Evolutionary conservation across 2,329 filamentous ascomycete species (phyloP), one percentile per base, ranked within the genome.

Genomic region (Aspergillus udagawae): DNA sequence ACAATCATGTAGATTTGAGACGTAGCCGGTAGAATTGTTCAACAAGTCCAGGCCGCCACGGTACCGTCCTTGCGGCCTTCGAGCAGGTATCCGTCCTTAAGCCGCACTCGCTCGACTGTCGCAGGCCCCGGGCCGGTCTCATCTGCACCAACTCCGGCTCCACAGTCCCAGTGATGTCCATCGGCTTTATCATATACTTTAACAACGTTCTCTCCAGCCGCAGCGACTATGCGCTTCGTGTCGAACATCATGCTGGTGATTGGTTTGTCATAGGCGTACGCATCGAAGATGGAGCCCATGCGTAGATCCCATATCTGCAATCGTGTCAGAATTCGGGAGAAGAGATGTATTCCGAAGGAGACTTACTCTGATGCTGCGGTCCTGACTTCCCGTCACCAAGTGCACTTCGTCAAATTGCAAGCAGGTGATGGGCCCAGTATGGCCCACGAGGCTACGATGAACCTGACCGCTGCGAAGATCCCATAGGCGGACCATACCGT

Each of bases 181-280:
- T 99, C 94, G 3, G 91, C 88, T 82, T 97, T 97, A 78, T 99
- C 94, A 77, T 97, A 99, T 58, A 99, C 89, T 78, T 99, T 99
- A 66, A 94, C 92, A 25, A 97, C 91, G 68, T 92, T 87, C 74
- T 97, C 94, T 45, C 92, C 90, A 0, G 92, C 92, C 2, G 94
- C 93, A 53, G 89, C 86, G 35, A 94, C 92, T 64, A 99, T 99
- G 52, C 92, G 86, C 53, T 92, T 87, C 14, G 85, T 79, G 75
- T 99, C 94, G 72, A 99, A 99, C 88, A 95, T 96, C 92, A 97
- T 96, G 79, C 88, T 91, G 32, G 92, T 96, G 56, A 99, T 85
- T 0, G 92, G 86, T 68, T 90, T 83, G 70, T 97, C 92, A 76
- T 97, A 99, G 23, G 93, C 94, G 74, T 92, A 99, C 20, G 93